A percentile compares a stretch with the other conserved stretches of the same genome.
Evolutionary conservation across 495 filamentous ascomycete genomes (phyloP).

Genomic region (Thermothielavioides terrestris): DNA sequence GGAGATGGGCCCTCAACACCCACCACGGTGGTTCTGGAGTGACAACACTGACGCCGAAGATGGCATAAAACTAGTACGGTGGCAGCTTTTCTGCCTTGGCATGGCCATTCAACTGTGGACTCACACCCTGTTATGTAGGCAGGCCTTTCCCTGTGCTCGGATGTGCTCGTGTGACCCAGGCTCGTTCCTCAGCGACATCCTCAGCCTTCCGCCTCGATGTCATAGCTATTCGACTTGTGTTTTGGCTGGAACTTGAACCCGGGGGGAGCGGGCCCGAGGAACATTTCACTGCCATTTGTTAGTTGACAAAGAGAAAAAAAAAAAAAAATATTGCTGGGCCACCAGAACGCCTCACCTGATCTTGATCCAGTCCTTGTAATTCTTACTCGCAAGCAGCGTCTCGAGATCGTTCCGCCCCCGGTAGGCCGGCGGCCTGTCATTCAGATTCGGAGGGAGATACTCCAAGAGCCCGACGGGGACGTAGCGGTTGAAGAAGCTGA

Average conservation of each 20-base stretch:
- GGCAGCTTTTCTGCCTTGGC: not conserved
- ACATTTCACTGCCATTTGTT: constrained; percentile 69
- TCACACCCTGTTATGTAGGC: too few relatives aligned
- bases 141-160: not conserved
- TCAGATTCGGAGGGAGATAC: constrained; percentile 72
- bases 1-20: too few relatives aligned
- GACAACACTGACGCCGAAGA: too few relatives aligned
- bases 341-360: constrained; percentile 94
- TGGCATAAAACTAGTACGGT: too few relatives aligned
- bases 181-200: not conserved
- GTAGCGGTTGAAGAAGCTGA: constrained; percentile 87
- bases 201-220: constrained; percentile 52
- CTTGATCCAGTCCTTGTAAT: constrained; percentile 98
- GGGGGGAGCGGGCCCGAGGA: constrained; percentile 80
- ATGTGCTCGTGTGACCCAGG: not conserved
- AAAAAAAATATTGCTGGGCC: too few relatives aligned
- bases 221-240: constrained; percentile 84
- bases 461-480: constrained; percentile 84
- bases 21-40: too few relatives aligned
- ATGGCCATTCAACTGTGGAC: not conserved
- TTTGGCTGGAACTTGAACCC: constrained; percentile 96
- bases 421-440: constrained; percentile 80
- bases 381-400: constrained; percentile 74
- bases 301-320: not conserved
- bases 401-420: constrained; percentile 82